A percentile compares a stretch with the other conserved stretches of the same genome.
Evolutionary conservation across 1,139 yeast species (phyloP).

Genomic region (Pichia sp.): DNA sequence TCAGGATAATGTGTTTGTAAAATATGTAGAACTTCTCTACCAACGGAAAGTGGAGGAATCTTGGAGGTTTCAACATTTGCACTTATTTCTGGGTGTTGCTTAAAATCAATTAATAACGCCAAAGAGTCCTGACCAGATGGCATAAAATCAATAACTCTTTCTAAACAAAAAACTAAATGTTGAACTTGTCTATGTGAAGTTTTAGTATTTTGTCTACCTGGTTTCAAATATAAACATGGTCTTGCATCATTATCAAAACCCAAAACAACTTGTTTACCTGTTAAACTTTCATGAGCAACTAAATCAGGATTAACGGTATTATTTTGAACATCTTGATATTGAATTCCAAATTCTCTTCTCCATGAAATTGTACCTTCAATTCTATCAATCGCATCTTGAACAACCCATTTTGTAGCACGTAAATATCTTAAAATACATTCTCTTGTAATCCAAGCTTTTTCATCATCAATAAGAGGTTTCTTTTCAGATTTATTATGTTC

Average conservation of each 20-base stretch:
- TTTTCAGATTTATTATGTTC: constrained; percentile 32
- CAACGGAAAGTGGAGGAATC: constrained; percentile 76
- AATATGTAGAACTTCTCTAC: constrained; percentile 78
- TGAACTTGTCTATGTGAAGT: constrained; percentile 85
- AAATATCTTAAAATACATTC: constrained; percentile 85
- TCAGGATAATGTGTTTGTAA: constrained; percentile 96
- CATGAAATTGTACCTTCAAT: constrained; percentile 73
- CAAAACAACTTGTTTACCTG: constrained; percentile 83
- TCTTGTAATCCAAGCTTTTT: constrained; percentile 83
- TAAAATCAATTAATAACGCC: constrained; percentile 85
- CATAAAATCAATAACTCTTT: constrained; percentile 86
- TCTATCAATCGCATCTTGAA: constrained; percentile 63
- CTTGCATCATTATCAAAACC: constrained; percentile 87
- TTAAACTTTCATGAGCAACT: constrained; percentile 65
- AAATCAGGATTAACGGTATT: constrained; percentile 46
- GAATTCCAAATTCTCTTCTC: constrained; percentile 88
- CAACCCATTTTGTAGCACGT: constrained; percentile 87
- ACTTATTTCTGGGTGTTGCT: constrained; percentile 50
- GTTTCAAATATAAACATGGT: constrained; percentile 84
- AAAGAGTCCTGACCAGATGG: constrained; percentile 93
- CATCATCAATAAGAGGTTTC: constrained; percentile 46
- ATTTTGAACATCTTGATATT: constrained; percentile 28
- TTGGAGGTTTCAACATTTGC: constrained; percentile 48
- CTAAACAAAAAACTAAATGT: constrained; percentile 86
- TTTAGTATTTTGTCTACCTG: constrained; percentile 91